phyloP scores from a whole-genome alignment of 345 rosid species.

The Geranium brycei region DNA sequence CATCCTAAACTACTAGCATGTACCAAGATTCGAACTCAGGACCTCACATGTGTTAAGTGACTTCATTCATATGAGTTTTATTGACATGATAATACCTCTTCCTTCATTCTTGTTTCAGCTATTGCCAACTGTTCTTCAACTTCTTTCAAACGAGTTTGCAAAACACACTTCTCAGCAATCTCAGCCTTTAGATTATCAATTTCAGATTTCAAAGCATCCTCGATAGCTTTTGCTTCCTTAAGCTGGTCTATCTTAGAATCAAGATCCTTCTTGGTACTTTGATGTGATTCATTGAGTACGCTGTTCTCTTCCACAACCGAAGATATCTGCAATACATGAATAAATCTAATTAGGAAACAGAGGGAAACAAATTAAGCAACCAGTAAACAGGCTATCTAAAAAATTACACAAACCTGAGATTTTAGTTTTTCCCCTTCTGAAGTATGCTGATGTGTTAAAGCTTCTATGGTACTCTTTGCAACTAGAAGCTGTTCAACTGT shows the following conservation, averaged over 20 bases:
- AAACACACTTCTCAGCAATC: conserved; percentile 29
- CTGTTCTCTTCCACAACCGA: conserved; percentile 61
- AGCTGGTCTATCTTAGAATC: conserved; percentile 46
- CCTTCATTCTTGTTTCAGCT: conserved; percentile 30
- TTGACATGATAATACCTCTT: conserved; percentile 28
- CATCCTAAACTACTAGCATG: no score
- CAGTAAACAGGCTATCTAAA: neutral
- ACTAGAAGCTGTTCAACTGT: conserved; percentile 42
- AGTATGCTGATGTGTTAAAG: conserved; percentile 39
- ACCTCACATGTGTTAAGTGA: no score
- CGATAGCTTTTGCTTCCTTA: conserved; percentile 33
- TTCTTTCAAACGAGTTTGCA: conserved; percentile 50
- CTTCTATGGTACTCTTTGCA: conserved; percentile 53
- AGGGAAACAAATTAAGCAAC: neutral
- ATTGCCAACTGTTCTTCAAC: conserved; percentile 37
- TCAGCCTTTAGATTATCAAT: conserved; percentile 35
- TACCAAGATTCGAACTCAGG: no score
- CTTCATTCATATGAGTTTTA: neutral
- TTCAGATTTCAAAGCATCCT: conserved; percentile 31
- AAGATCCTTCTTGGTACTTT: conserved; percentile 55
- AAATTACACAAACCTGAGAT: conserved; percentile 49
- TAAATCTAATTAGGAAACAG: neutral
- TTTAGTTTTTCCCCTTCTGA: conserved; percentile 60
- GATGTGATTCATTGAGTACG: conserved; percentile 48
- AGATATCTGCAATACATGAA: conserved; percentile 37